phyloP scores from a whole-genome alignment of 2,329 filamentous ascomycete species.

The Xylariaceae sp. region DNA sequence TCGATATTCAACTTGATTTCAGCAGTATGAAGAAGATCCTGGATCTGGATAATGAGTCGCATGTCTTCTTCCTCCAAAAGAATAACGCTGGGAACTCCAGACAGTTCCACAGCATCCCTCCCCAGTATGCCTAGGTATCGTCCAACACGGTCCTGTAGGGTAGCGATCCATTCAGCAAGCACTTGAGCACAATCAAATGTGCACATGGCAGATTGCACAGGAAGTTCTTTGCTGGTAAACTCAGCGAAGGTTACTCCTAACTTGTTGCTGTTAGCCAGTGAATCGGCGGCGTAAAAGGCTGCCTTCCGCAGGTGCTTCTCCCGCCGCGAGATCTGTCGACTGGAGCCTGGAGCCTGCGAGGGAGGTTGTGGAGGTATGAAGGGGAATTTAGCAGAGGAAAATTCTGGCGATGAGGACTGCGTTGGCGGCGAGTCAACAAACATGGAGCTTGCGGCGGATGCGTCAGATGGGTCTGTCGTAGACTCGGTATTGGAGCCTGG shows the following conservation, averaged over 20 bases:
- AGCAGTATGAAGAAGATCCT: conserved; percentile 70
- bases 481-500: conserved; percentile 48
- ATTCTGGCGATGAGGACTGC: conserved; percentile 48
- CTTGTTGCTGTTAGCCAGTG: conserved; percentile 81
- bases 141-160: conserved; percentile 90
- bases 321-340: conserved; percentile 59
- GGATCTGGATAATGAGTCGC: conserved; percentile 77
- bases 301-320: conserved; percentile 89
- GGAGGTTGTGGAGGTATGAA: conserved; percentile 23
- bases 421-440: conserved; percentile 50
- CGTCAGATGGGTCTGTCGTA: conserved; percentile 44
- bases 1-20: conserved; percentile 73
- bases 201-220: conserved; percentile 87
- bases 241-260: conserved; percentile 83
- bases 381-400: conserved; percentile 37
- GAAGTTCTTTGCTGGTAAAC: conserved; percentile 76
- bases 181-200: conserved; percentile 93
- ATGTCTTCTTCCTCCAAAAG: conserved; percentile 88
- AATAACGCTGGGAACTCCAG: conserved; percentile 81
- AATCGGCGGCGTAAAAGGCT: conserved; percentile 93
- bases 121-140: conserved; percentile 83
- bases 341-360: conserved; percentile 29
- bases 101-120: conserved; percentile 73
- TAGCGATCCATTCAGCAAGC: conserved; percentile 88
- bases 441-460: conserved; percentile 42